Conservation (phyloP, 2,329 filamentous ascomycete species). For the Cladosporium halotolerans region DNA sequence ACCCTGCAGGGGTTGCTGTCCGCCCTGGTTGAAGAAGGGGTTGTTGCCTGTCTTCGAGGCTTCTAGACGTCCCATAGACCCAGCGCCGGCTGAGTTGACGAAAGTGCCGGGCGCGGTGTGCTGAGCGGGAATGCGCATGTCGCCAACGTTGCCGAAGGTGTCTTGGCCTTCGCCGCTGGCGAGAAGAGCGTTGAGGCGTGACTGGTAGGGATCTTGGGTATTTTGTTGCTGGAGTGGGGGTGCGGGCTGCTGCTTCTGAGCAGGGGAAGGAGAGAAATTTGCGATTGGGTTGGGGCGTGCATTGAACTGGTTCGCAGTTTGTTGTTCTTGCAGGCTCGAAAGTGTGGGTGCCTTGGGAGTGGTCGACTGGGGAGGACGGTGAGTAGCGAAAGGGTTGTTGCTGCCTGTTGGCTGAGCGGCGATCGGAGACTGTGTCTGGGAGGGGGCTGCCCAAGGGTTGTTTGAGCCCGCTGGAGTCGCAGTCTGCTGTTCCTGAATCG, state of each 20-base stretch:
- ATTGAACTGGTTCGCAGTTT: slow-evolving; percentile 61
- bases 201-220: slow-evolving; percentile 52
- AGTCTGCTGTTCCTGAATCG: slow-evolving; percentile 52
- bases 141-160: slow-evolving; percentile 95
- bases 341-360: slow-evolving; percentile 58
- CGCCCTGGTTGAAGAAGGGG: slow-evolving; percentile 70
- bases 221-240: slow-evolving; percentile 22
- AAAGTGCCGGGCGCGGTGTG: slow-evolving; percentile 95
- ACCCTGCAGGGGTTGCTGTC: slow-evolving; percentile 30
- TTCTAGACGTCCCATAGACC: slow-evolving; percentile 62
- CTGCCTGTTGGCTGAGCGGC: slow-evolving; percentile 86
- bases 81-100: slow-evolving; percentile 86
- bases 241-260: slow-evolving; percentile 44
- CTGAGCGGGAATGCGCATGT: slow-evolving; percentile 89
- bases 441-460: slow-evolving; percentile 74
- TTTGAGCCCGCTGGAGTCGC: slow-evolving; percentile 74
- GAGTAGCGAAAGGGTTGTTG: slow-evolving; percentile 89
- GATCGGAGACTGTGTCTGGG: slow-evolving; percentile 57
- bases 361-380: slow-evolving; percentile 53
- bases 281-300: slow-evolving; percentile 43
- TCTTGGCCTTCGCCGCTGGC: slow-evolving; percentile 87
- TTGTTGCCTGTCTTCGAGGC: slow-evolving; percentile 68
- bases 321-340: slow-evolving; percentile 73
- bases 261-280: slow-evolving; percentile 30
- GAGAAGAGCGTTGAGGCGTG: slow-evolving; percentile 79